These are phyloP conservation scores for Fusarium floridanum DNA, from an alignment of 2,329 filamentous ascomycete genomes.

Conservation along the genomic window DNA sequence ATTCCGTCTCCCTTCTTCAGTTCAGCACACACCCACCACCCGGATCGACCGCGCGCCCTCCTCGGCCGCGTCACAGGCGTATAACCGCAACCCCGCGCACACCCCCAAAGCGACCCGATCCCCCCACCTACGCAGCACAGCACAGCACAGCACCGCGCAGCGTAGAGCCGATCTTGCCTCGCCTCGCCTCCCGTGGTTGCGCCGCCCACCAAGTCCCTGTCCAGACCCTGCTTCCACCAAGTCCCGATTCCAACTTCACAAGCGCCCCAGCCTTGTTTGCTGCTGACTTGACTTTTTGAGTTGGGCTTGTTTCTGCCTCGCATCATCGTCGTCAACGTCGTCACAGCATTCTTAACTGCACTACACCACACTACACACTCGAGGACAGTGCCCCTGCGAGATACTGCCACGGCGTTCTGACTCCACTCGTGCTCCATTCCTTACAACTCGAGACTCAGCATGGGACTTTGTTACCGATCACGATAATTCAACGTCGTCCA, in stretches of 20 bases:
- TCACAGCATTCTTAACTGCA: constrained; percentile 11
- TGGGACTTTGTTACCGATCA: constrained; percentile 46
- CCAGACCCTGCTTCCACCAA: constrained; percentile 40
- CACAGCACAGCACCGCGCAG: not conserved
- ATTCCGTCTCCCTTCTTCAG: too few species aligned
- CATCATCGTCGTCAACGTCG: constrained; percentile 17
- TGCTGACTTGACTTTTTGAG: constrained; percentile 33
- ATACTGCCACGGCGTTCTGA: constrained; percentile 42
- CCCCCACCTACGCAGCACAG: constrained; percentile 30
- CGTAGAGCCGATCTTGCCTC: constrained; percentile 38
- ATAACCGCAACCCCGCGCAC: too few species aligned
- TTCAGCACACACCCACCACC: too few species aligned
- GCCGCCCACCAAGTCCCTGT: constrained; percentile 41
- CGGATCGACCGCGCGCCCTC: too few species aligned
- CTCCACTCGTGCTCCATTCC: constrained; percentile 41
- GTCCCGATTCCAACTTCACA: constrained; percentile 40
- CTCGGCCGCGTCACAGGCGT: too few species aligned
- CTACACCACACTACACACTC: not conserved
- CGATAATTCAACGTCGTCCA: constrained; percentile 48
- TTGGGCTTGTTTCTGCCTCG: constrained; percentile 35
- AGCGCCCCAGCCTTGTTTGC: constrained; percentile 41
- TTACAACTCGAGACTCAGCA: constrained; percentile 44
- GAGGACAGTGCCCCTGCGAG: constrained; percentile 37
- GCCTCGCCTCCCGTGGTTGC: constrained; percentile 41
- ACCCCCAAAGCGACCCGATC: constrained; percentile 31